Evolutionary conservation across 768 basidiomycete genomes (phyloP).

Genomic region (Chalciporus sphaerocephalus): DNA sequence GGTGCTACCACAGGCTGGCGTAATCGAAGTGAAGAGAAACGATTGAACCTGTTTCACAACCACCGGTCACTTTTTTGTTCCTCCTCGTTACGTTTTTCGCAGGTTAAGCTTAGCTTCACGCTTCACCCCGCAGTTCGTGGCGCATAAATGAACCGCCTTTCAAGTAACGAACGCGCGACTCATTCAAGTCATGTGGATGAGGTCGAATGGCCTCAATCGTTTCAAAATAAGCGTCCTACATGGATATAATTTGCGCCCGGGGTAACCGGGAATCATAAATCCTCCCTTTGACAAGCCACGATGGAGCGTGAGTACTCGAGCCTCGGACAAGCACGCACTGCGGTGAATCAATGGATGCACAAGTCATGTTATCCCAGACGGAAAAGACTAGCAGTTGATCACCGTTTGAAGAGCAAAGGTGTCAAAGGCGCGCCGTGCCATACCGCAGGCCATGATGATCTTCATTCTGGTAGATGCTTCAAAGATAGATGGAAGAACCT

Average conservation of each 20-base stretch:
- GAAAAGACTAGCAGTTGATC: background rate
- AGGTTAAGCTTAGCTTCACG: background rate
- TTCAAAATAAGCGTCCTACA: conserved; percentile 3
- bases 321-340: background rate
- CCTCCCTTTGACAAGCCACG: background rate
- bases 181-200: background rate
- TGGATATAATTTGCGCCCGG: conserved; percentile 17
- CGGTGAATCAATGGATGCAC: conserved; percentile 8
- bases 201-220: background rate
- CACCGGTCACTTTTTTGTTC: background rate
- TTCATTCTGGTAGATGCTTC: background rate
- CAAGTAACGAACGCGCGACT: conserved; percentile 2
- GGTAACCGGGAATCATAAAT: conserved; percentile 2
- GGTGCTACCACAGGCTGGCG: background rate
- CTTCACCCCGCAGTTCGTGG: background rate
- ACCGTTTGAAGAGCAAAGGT: background rate
- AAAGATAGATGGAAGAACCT: conserved; percentile 5
- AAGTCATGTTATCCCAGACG: background rate
- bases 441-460: background rate
- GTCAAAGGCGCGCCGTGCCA: background rate
- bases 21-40: background rate
- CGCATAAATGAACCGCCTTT: background rate
- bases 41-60: background rate
- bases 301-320: background rate
- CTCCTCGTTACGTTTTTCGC: background rate